Conservation (phyloP, 331 rosid genomes). For the Malus hybrid region DNA sequence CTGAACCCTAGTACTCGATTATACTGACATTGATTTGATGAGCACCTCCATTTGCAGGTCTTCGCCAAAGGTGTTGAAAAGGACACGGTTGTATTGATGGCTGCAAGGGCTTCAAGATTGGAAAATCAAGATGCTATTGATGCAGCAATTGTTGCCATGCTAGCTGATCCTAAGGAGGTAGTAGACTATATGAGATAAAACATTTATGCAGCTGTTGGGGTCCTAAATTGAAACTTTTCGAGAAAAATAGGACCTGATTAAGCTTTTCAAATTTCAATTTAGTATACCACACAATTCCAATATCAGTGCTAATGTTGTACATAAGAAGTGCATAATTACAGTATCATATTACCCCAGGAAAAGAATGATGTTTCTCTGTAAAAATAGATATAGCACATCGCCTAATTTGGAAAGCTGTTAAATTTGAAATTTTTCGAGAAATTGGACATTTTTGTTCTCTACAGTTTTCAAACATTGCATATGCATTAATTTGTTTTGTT, state of each 20-base stretch:
- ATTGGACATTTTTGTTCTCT: too few relatives aligned
- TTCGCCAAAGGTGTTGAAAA: constrained; percentile 27
- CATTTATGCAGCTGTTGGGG: background rate
- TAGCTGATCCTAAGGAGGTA: constrained; percentile 36
- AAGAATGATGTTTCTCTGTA: too few relatives aligned
- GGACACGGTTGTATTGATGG: constrained; percentile 27
- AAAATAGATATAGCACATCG: too few relatives aligned
- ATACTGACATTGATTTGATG: background rate
- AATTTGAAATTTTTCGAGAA: too few relatives aligned
- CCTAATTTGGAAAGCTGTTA: too few relatives aligned
- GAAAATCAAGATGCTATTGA: constrained; percentile 40
- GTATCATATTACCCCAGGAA: too few relatives aligned
- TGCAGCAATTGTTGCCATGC: constrained; percentile 31
- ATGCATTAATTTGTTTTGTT: background rate
- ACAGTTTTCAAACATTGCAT: too few relatives aligned
- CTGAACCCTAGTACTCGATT: background rate
- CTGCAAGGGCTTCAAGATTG: constrained; percentile 31
- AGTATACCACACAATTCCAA: background rate
- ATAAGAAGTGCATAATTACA: too few relatives aligned
- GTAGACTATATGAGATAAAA: background rate
- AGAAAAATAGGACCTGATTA: background rate
- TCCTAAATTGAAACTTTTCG: background rate
- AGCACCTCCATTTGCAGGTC: background rate
- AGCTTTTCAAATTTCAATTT: background rate
- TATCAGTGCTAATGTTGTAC: too few relatives aligned